These are phyloP conservation scores for Trichomonascus vanleenenianus DNA, from an alignment of 805 yeast genomes.

Conservation along the genomic window DNA sequence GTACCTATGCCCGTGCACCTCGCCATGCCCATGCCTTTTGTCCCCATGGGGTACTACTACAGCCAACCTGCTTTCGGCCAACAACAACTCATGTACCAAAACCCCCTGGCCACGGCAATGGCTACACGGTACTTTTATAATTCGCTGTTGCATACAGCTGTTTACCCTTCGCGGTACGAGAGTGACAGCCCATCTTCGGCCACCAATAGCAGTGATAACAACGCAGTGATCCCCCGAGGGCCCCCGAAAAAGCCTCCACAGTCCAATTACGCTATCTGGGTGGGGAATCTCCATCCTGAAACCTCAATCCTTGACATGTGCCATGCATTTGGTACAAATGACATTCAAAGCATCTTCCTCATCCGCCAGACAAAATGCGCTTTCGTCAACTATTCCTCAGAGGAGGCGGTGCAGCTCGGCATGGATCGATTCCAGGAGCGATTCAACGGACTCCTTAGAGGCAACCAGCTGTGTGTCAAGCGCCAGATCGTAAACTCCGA, in stretches of 20 bases:
- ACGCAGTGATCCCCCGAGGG: slow-evolving; percentile 22
- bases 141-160: too few relatives aligned
- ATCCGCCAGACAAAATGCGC: slow-evolving; percentile 37
- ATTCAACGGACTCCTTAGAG: slow-evolving; percentile 23
- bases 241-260: slow-evolving; percentile 35
- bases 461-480: slow-evolving; percentile 29
- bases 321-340: slow-evolving; percentile 30
- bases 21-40: too few relatives aligned
- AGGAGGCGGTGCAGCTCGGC: slow-evolving; percentile 27
- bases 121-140: too few relatives aligned
- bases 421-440: slow-evolving; percentile 20
- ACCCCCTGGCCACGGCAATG: too few relatives aligned
- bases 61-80: too few relatives aligned
- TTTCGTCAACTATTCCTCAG: slow-evolving; percentile 31
- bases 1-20: too few relatives aligned
- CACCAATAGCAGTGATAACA: too few relatives aligned
- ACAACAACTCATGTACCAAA: too few relatives aligned
- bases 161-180: too few relatives aligned
- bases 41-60: too few relatives aligned
- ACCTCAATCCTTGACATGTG: slow-evolving; percentile 31
- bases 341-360: slow-evolving; percentile 31
- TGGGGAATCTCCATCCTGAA: slow-evolving; percentile 32
- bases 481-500: neutral
- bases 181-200: too few relatives aligned
- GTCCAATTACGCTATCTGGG: slow-evolving; percentile 40